phyloP scores from a whole-genome alignment of 2,329 filamentous ascomycete species.

The Cordyceps cicadae region DNA sequence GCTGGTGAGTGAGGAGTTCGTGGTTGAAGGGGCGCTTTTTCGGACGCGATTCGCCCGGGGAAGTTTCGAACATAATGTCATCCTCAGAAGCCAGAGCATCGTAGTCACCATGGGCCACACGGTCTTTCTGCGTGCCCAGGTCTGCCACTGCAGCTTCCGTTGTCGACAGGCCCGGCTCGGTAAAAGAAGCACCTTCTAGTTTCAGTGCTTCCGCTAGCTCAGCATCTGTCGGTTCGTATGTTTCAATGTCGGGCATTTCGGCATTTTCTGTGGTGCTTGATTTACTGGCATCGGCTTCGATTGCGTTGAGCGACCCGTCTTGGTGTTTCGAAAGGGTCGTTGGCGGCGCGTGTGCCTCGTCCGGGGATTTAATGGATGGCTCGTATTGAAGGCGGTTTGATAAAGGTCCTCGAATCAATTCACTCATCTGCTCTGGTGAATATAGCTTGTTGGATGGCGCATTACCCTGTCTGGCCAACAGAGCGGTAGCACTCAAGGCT shows the following conservation, averaged over 20 bases:
- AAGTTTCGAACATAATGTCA: slow-evolving; percentile 3
- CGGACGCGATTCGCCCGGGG: neutral
- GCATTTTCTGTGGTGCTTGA: neutral
- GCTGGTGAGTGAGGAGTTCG: slow-evolving; percentile 21
- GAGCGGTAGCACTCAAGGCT: neutral
- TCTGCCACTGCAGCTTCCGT: neutral
- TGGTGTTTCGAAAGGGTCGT: neutral
- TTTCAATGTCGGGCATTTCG: slow-evolving; percentile 6
- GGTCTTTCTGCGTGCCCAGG: neutral
- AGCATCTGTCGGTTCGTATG: slow-evolving; percentile 5
- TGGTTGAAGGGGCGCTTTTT: slow-evolving; percentile 15
- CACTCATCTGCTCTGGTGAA: slow-evolving; percentile 20
- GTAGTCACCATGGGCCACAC: neutral
- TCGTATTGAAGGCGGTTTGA: neutral
- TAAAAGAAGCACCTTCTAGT: neutral
- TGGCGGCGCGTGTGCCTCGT: neutral
- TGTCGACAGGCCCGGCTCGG: neutral
- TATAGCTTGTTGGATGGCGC: neutral
- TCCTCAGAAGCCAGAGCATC: slow-evolving; percentile 6
- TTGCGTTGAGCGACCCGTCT: neutral
- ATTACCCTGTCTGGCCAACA: neutral
- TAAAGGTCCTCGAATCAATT: slow-evolving; percentile 16
- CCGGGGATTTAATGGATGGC: neutral
- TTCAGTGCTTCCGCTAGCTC: neutral
- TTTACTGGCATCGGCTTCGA: neutral